Base-by-base conservation (phyloP, 1,139 yeast species). In the Taphrina deformans region DNA sequence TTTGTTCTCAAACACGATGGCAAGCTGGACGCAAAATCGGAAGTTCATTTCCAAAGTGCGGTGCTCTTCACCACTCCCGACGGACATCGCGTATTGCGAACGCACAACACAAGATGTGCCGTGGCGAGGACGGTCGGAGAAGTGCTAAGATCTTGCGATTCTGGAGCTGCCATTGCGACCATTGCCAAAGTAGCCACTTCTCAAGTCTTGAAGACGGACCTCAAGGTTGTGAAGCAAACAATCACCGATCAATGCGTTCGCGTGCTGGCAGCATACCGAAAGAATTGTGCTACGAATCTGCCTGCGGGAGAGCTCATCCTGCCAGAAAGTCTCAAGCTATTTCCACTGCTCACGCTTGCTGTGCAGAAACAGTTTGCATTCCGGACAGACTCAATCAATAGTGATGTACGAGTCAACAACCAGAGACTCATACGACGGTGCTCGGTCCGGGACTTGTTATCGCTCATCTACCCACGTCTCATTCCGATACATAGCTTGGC, bases 1-100 rank as follows among this genome's bases (percentile, higher is more conserved):
- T 85, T 89, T 1, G 79, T 89, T 62, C 84, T 93, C 71, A 81
- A 80, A 64, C 88, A 89, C 71, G 97, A 91, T 73, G 92, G 91
- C 1, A 85, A 84, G 68, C 80, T 95, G 53, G 84, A 86, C 66
- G 79, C 88, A 2, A 85, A 85, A 67, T 80, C 83, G 45, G 97
- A 90, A 74, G 89, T 91, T 48, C 96, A 90, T 75, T 90, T 92
- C 79, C 99, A 93, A 76, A 88, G 90, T 1, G 98, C 98, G 0
- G 71, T 93, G 52, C 79, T 95, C 65, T 91, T 90, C 74, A 93
- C 98, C 0, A 88, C 92, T 62, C 73, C 80, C 2, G 79, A 80
- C 64, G 99, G 99, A 33, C 77, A 80, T 12, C 80, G 98, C 70
- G 87, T 89, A 70, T 95, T 93, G 12, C 82, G 99, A 69, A 91